Base-by-base conservation (phyloP, 257 asterid genomes). In the Lantana camara region DNA sequence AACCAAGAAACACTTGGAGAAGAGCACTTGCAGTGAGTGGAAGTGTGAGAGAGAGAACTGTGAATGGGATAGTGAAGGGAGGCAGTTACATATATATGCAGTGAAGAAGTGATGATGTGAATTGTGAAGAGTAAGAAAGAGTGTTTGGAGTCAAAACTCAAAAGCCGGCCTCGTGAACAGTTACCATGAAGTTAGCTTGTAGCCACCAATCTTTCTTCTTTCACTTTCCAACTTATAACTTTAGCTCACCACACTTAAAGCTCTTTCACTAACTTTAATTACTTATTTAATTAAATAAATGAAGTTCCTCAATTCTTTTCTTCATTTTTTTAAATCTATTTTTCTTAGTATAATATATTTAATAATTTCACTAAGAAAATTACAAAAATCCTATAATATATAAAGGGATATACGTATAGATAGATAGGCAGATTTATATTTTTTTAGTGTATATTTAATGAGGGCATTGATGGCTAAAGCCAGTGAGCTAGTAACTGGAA, bases 171-270 rank as follows among this genome's bases (percentile, higher is more conserved):
- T 71, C 67, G 73, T 72, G 80, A 72, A 63, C 61, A 73, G 74
- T 78, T 52, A 49, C 57, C 42, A 57, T 63, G 73, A 50, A 64
- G 68, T 74, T n/a, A 69, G 76, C 69, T 54, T 73, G 67, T 74
- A 62, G 79, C 84, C 88, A 83, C 90, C 77, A 72, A 72, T 67
- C 59, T 67, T 53, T 52, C 79, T 58, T 68, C 81, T 74, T 67
- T 64, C 55, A 51, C 59, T 76, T 78, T 60, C 83, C 77, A 73
- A 80, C 84, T 84, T 72, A 52, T 61, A 2, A 32, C 0, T 35
- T 35, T 35, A 35, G 40, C 40, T 1, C 4, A 8, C 57, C 57
- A 23, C 34, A 50, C 11, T 47, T 47, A 17, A 16, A 47, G 27
- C 0, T 47, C 10, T 47, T 47, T 47, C 12, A 17, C 53, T 45